Percentiles rank a stretch among this genome's conserved stretches.
phyloP scores from a whole-genome alignment of 225 moss, liverwort and hornwort genomes.

The Asterella californica region DNA sequence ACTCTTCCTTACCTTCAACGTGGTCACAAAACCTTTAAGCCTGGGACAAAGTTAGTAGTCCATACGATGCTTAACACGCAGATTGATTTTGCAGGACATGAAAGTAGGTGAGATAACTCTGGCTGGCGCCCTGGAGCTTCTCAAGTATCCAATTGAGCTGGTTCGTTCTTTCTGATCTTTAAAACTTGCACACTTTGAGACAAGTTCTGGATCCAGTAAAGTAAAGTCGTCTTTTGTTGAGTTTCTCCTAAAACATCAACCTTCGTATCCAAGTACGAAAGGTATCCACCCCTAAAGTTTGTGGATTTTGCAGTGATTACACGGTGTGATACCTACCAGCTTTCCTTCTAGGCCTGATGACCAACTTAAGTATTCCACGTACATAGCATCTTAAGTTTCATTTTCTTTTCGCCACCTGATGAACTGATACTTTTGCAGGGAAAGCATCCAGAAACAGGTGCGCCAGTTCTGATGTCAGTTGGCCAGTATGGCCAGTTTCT shows the following conservation, averaged over 20 bases:
- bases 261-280: no score
- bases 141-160: conserved; percentile 47
- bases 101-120: conserved; percentile 27
- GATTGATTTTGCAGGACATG: conserved; percentile 21
- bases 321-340: neutral
- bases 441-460: conserved; percentile 33
- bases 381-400: neutral
- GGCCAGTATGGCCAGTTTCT: conserved; percentile 41
- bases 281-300: neutral
- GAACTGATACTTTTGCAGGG: conserved; percentile 30
- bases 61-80: neutral
- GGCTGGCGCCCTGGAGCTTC: conserved; percentile 35
- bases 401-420: neutral
- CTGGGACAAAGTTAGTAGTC: neutral
- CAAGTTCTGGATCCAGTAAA: neutral
- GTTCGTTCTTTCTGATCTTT: neutral
- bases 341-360: no score
- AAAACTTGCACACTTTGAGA: neutral
- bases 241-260: no score
- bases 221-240: neutral
- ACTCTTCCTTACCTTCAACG: neutral
- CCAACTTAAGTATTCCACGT: neutral
- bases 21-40: neutral
- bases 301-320: neutral
- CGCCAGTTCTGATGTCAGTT: conserved; percentile 24